These are phyloP conservation scores for Coemansia sp. DNA, from an alignment of 192 early-diverging fungal species.

Conservation along the genomic window DNA sequence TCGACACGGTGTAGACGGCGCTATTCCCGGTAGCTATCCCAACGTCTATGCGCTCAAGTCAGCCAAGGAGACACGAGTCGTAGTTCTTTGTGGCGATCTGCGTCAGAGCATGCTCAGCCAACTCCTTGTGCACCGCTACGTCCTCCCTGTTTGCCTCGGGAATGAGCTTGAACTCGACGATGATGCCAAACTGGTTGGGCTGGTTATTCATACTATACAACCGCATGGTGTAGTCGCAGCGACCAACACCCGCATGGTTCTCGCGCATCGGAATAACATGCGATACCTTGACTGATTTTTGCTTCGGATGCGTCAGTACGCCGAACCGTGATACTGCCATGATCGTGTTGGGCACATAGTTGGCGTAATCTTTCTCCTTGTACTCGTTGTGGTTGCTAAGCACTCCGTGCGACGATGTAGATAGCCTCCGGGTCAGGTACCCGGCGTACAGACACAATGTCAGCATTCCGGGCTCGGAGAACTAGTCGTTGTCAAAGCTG, in stretches of 20 bases:
- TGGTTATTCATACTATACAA: conserved; percentile 12
- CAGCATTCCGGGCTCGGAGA: too few species aligned
- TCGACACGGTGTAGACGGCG: conserved; percentile 11
- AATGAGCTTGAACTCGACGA: conserved; percentile 18
- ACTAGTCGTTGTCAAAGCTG: too few species aligned
- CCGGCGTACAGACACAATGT: too few species aligned
- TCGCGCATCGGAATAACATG: conserved; percentile 16
- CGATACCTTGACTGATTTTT: conserved; percentile 16
- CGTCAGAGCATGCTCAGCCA: conserved; percentile 1
- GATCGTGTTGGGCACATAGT: too few species aligned
- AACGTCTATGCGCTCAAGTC: too few species aligned
- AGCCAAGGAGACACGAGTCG: conserved; percentile 8
- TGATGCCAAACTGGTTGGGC: conserved; percentile 17
- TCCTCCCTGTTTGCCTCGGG: not conserved
- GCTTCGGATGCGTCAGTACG: conserved; percentile 34
- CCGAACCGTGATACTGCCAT: too few species aligned
- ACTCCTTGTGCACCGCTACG: not conserved
- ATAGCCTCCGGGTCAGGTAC: too few species aligned
- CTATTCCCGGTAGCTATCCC: conserved; percentile 12
- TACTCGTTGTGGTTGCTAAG: too few species aligned
- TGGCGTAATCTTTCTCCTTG: too few species aligned
- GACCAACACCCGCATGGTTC: conserved; percentile 17
- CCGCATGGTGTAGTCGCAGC: conserved; percentile 29
- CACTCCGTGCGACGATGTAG: too few species aligned
- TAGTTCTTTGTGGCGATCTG: conserved; percentile 13